These are phyloP conservation scores for Cercospora brassicicola DNA, from an alignment of 2,329 filamentous ascomycete species.

Conservation along the genomic window DNA sequence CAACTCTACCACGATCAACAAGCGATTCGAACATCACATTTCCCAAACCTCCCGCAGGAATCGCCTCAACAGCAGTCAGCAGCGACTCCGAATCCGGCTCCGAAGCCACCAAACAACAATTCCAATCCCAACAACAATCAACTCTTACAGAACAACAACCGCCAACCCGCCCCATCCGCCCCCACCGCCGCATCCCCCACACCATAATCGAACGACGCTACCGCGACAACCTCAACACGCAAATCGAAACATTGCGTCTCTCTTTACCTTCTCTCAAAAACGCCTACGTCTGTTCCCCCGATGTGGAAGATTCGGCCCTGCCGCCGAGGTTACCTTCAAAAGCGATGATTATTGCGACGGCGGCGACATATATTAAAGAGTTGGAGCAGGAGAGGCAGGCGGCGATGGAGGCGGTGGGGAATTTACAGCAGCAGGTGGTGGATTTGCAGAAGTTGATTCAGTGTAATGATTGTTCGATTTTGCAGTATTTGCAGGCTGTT, in stretches of 20 bases:
- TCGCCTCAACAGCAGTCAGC: conserved; percentile 20
- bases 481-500: conserved; percentile 29
- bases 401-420: conserved; percentile 43
- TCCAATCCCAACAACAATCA: background rate
- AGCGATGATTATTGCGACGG: conserved; percentile 49
- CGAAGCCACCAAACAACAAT: conserved; percentile 8
- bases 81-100: conserved; percentile 27
- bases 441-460: conserved; percentile 48
- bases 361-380: conserved; percentile 50
- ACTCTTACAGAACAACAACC: no score
- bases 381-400: conserved; percentile 46
- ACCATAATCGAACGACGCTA: conserved; percentile 51
- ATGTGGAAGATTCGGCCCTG: conserved; percentile 47
- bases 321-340: conserved; percentile 46
- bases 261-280: conserved; percentile 45
- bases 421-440: conserved; percentile 43
- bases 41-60: conserved; percentile 13
- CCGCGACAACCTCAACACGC: conserved; percentile 49
- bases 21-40: conserved; percentile 18
- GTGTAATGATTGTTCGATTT: conserved; percentile 46
- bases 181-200: conserved; percentile 37
- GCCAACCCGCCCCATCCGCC: conserved; percentile 19
- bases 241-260: conserved; percentile 45
- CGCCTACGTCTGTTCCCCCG: conserved; percentile 40
- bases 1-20: conserved; percentile 18